phyloP scores from a whole-genome alignment of 805 yeast genomes.

The Torulaspora gathmanii region DNA sequence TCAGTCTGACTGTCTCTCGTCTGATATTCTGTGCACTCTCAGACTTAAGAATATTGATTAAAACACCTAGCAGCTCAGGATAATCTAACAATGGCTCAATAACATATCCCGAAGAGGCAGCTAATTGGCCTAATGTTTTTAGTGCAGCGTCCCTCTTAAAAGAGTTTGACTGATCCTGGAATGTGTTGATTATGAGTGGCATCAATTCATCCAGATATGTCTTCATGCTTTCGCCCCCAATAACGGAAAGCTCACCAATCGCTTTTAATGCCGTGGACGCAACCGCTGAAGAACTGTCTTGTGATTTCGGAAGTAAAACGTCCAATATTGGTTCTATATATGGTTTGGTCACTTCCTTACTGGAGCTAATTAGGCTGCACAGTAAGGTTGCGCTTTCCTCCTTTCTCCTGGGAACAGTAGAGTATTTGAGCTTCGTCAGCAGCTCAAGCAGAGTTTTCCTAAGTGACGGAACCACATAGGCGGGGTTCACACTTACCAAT shows the following conservation, averaged over 20 bases:
- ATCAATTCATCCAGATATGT: constrained; percentile 69
- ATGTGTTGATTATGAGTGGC: constrained; percentile 82
- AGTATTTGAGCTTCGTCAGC: constrained; percentile 77
- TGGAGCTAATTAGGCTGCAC: constrained; percentile 67
- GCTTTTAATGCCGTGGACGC: constrained; percentile 83
- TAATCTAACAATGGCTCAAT: constrained; percentile 88
- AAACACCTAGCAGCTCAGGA: constrained; percentile 79
- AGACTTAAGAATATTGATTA: constrained; percentile 75
- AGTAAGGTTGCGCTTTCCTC: constrained; percentile 83
- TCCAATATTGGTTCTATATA: constrained; percentile 89
- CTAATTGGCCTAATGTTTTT: constrained; percentile 78
- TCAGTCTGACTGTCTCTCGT: constrained; percentile 79
- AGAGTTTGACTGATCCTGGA: constrained; percentile 89
- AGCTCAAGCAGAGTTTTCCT: constrained; percentile 82
- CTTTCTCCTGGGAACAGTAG: constrained; percentile 66
- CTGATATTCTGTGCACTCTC: constrained; percentile 71
- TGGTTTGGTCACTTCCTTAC: constrained; percentile 80
- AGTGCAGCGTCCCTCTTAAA: constrained; percentile 86
- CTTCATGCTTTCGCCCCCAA: constrained; percentile 79
- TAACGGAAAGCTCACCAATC: constrained; percentile 81
- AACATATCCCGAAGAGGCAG: constrained; percentile 90
- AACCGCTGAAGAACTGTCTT: constrained; percentile 70
- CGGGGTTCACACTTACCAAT: constrained; percentile 81
- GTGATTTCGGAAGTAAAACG: constrained; percentile 70
- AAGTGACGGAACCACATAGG: constrained; percentile 89